Evolutionary conservation across 2,329 filamentous ascomycete species (phyloP).

Genomic region (Microsporum audouinii): DNA sequence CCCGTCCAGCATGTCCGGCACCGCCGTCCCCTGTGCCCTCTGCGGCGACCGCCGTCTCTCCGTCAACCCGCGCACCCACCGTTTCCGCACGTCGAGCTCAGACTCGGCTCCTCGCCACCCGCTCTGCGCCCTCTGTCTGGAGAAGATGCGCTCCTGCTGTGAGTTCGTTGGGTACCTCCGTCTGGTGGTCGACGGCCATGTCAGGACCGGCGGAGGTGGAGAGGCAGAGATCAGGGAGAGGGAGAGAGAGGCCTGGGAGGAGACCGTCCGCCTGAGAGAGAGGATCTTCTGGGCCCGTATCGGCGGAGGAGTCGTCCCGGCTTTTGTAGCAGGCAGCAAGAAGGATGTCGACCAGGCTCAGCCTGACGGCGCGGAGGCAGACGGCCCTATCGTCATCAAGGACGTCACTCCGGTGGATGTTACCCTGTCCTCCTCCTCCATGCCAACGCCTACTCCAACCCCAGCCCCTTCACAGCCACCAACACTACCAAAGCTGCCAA

Average conservation of each 20-base stretch:
- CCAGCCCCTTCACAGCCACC: neutral
- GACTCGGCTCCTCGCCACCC: constrained; percentile 82
- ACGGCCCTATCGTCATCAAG: neutral
- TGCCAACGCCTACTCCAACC: neutral
- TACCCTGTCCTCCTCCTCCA: neutral
- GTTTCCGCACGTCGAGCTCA: constrained; percentile 78
- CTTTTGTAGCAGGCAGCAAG: constrained; percentile 25
- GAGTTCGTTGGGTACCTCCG: constrained; percentile 86
- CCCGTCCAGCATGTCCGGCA: constrained; percentile 21
- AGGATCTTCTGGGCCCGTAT: constrained; percentile 96
- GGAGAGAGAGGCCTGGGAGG: constrained; percentile 85
- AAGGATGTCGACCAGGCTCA: neutral
- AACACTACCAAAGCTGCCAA: neutral
- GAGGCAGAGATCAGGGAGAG: constrained; percentile 47
- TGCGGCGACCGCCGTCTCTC: constrained; percentile 75
- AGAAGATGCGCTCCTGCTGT: constrained; percentile 72
- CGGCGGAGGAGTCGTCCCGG: constrained; percentile 78
- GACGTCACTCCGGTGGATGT: neutral
- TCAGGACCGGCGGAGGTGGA: constrained; percentile 57
- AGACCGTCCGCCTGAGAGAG: constrained; percentile 77
- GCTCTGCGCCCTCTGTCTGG: constrained; percentile 77
- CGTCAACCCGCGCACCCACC: constrained; percentile 65
- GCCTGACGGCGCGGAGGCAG: neutral
- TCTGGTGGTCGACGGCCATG: constrained; percentile 85
- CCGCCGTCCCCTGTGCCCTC: constrained; percentile 61